A percentile compares a stretch with the other conserved stretches of the same genome.
These are phyloP conservation scores for Nannochloris sp. DNA, from an alignment of 139 green algal species.

Conservation along the genomic window DNA sequence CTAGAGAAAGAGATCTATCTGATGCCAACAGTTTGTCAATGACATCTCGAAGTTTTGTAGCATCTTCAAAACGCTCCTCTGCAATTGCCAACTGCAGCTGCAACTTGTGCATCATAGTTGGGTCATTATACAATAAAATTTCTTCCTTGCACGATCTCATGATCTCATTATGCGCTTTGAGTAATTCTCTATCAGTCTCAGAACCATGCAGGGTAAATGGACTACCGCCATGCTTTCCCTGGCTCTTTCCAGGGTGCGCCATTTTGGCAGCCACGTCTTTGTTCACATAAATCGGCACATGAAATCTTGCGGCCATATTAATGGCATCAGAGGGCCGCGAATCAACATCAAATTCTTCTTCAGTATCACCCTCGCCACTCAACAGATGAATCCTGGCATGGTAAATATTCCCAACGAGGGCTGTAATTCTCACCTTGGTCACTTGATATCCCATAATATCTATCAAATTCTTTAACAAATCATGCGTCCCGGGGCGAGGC, in stretches of 20 bases:
- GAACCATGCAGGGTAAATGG: not conserved
- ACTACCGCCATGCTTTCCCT: not conserved
- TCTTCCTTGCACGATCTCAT: conserved; percentile 49
- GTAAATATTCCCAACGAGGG: conserved; percentile 51
- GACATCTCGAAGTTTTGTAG: conserved; percentile 31
- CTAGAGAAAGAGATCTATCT: conserved; percentile 20
- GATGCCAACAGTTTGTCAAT: conserved; percentile 41
- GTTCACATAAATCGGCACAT: conserved; percentile 64
- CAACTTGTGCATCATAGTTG: conserved; percentile 64
- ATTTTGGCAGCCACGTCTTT: conserved; percentile 34
- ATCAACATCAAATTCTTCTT: conserved; percentile 59
- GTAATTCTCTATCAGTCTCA: not conserved
- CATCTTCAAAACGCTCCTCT: conserved; percentile 72
- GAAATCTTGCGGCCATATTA: conserved; percentile 74
- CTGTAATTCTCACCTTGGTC: conserved; percentile 45
- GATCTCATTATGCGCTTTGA: conserved; percentile 42
- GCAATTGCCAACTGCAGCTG: conserved; percentile 68
- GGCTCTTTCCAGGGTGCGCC: not conserved
- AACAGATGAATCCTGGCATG: conserved; percentile 40
- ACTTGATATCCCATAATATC: conserved; percentile 41
- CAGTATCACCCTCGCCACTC: not conserved
- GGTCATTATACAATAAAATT: conserved; percentile 57
- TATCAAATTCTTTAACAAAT: conserved; percentile 53
- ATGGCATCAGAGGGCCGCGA: conserved; percentile 66
- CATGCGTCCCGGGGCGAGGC: conserved; percentile 46